These are phyloP conservation scores for Hyaloscypha hepaticicola DNA, from an alignment of 495 filamentous ascomycete species.

Conservation along the genomic window DNA sequence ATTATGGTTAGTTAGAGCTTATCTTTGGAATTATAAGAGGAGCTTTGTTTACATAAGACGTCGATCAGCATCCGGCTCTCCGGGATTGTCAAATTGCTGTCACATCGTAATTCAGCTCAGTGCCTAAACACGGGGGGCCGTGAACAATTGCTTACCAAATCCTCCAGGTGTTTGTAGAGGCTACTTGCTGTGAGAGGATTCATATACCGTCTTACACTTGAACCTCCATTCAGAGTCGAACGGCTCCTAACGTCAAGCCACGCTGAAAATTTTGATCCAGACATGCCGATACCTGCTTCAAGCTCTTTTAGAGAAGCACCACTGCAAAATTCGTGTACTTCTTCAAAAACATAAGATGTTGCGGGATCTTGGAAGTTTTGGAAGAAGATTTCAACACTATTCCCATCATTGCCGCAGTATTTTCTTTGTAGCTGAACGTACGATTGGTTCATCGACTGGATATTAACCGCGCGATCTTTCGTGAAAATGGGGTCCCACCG, in stretches of 20 bases:
- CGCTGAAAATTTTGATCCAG: background rate
- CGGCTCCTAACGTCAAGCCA: slow-evolving; percentile 20
- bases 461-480: too few relatives aligned
- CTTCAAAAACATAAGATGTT: background rate
- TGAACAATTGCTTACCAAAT: background rate
- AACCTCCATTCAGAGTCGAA: too few relatives aligned
- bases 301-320: background rate
- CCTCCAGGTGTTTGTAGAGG: background rate
- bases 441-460: background rate
- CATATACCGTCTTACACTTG: background rate
- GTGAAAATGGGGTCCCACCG: too few relatives aligned
- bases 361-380: background rate
- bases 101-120: background rate
- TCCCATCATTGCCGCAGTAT: background rate
- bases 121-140: background rate
- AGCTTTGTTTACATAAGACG: background rate
- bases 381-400: background rate
- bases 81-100: background rate
- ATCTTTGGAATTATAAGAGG: background rate
- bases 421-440: background rate
- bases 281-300: background rate
- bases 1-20: background rate
- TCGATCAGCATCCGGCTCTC: background rate
- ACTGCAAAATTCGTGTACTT: background rate
- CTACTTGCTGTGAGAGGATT: slow-evolving; percentile 10